Conservation (phyloP, 768 basidiomycete species). For the Clitopilus passeckerianus region DNA sequence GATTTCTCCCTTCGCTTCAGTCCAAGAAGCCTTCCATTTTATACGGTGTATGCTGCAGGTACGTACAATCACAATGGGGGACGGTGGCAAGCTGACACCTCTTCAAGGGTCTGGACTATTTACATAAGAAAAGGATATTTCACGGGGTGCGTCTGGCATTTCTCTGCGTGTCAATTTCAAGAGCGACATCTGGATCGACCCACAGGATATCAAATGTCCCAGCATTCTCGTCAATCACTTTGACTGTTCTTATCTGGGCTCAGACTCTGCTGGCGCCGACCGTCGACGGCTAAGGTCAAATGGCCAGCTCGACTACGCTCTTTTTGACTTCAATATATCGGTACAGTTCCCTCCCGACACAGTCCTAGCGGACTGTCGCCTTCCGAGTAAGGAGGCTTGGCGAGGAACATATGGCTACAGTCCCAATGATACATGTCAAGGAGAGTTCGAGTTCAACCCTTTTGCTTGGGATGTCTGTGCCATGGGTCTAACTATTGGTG, state of each 20-base stretch:
- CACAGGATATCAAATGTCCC: not conserved
- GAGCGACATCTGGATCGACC: not conserved
- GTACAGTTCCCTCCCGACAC: not conserved
- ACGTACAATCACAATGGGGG: not conserved
- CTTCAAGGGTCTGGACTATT: not conserved
- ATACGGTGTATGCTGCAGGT: slow-evolving; percentile 6
- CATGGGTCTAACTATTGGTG: slow-evolving; percentile 8
- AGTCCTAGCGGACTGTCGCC: not conserved
- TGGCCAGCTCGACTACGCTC: not conserved
- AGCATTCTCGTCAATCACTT: not conserved
- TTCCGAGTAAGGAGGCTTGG: not conserved
- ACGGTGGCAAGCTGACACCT: not conserved
- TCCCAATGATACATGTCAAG: slow-evolving; percentile 12
- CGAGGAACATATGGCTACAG: not conserved
- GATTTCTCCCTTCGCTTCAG: not conserved
- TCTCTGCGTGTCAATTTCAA: no score
- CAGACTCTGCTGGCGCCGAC: not conserved
- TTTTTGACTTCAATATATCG: not conserved
- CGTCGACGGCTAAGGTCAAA: not conserved
- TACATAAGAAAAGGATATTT: not conserved
- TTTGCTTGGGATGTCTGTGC: slow-evolving; percentile 19
- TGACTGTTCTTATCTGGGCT: not conserved
- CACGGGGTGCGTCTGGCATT: not conserved
- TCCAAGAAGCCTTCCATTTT: slow-evolving; percentile 1
- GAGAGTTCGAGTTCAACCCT: slow-evolving; percentile 19